phyloP scores from a whole-genome alignment of 2,329 filamentous ascomycete genomes.

The Aspergillus glaucus region DNA sequence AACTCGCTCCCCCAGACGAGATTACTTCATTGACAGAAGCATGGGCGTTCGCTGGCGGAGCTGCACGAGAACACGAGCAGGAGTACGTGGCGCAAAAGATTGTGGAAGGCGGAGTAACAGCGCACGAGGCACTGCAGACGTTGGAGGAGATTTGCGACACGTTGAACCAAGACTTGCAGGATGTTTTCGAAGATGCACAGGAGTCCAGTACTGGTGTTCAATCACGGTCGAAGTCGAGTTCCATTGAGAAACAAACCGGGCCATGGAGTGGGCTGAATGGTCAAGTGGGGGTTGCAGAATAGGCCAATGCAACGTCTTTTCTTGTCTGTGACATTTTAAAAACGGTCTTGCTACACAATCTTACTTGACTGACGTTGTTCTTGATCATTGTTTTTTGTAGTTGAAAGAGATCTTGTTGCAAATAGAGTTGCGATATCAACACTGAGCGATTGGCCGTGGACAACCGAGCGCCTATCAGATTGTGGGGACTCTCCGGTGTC shows the following conservation, averaged over 20 bases:
- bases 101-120: slow-evolving; percentile 24
- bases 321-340: too few relatives aligned
- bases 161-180: slow-evolving; percentile 29
- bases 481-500: slow-evolving; percentile 1
- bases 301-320: neutral
- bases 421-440: slow-evolving; percentile 1
- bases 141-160: slow-evolving; percentile 27
- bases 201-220: slow-evolving; percentile 20
- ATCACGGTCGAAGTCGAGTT: slow-evolving; percentile 10
- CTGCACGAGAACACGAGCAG: slow-evolving; percentile 23
- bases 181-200: slow-evolving; percentile 12
- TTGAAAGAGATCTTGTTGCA: neutral
- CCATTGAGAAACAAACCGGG: slow-evolving; percentile 21
- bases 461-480: neutral
- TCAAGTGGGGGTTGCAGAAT: slow-evolving; percentile 21
- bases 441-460: neutral
- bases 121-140: slow-evolving; percentile 21
- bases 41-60: slow-evolving; percentile 36
- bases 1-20: slow-evolving; percentile 22
- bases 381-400: too few relatives aligned
- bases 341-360: too few relatives aligned
- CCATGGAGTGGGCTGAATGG: slow-evolving; percentile 35
- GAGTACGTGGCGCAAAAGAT: slow-evolving; percentile 30
- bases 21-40: slow-evolving; percentile 30
- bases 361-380: too few relatives aligned